Conservation (phyloP, 495 filamentous ascomycete genomes). For the Neurospora sp. region DNA sequence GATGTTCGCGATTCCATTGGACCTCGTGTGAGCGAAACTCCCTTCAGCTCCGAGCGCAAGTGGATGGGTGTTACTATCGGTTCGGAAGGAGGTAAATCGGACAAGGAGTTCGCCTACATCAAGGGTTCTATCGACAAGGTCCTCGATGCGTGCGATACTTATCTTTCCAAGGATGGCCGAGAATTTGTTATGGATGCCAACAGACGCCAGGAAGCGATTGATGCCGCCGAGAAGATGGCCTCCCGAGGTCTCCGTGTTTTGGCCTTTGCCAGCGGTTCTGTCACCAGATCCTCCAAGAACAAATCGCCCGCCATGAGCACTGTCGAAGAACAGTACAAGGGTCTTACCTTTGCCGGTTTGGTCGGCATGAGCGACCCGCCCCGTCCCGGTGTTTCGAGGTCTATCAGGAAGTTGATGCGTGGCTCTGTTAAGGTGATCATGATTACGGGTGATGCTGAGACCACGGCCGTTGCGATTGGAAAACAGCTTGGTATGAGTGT, state of each 20-base stretch:
- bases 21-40: conserved; percentile 67
- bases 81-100: conserved; percentile 37
- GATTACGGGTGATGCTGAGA: conserved; percentile 96
- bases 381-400: conserved; percentile 74
- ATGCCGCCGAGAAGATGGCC: conserved; percentile 86
- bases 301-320: conserved; percentile 33
- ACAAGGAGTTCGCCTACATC: conserved; percentile 73
- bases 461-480: conserved; percentile 86
- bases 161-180: conserved; percentile 74
- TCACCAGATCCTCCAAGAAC: conserved; percentile 26
- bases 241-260: conserved; percentile 83
- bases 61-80: conserved; percentile 97
- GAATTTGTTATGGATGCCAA: conserved; percentile 79
- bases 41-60: conserved; percentile 94
- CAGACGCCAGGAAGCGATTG: conserved; percentile 59
- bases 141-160: conserved; percentile 78
- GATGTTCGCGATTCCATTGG: conserved; percentile 82
- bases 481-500: conserved; percentile 86
- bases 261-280: conserved; percentile 76
- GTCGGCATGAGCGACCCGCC: conserved; percentile 98
- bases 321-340: conserved; percentile 66
- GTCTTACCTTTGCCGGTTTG: conserved; percentile 79
- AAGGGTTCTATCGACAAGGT: conserved; percentile 92
- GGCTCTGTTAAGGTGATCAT: conserved; percentile 95
- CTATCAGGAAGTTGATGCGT: conserved; percentile 83